Evolutionary conservation across 2,329 filamentous ascomycete species (phyloP), one percentile per base, ranked within the genome.

Genomic region (Ophiognomonia clavigignenti-juglandacearum): DNA sequence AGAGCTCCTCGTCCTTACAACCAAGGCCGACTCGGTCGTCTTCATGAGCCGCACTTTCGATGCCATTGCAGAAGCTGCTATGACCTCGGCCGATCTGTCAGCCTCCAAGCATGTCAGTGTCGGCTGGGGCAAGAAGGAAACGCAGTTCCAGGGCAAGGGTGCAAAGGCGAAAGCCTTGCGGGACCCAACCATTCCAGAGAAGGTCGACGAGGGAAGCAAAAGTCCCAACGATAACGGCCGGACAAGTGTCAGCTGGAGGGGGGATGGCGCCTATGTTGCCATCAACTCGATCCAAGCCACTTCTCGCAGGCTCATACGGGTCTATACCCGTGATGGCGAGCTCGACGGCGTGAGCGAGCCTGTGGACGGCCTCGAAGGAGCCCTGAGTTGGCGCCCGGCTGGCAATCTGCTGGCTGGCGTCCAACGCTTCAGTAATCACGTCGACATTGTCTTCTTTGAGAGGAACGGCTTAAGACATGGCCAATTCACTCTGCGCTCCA

Each of bases 101-200:
- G 80, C 82, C n/a, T 97, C 86, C 22, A 93, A 85, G 64, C 91
- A 96, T 71, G 93, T 96, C 48, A 95, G 90, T 18, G 92, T 98
- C 19, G 93, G 93, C 41, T 98, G 93, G 93, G 93, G 93, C 50
- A 97, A 97, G 72, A 89, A 87, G 62, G 93, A 98, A 68, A 98
- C 93, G 0, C 93, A 98, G 64, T 98, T 98, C 64, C 88, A 96
- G 61, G 93, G 93, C 42, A 89, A 88, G 59, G 82, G 91, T 53
- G 92, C 91, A 48, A 83, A 82, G 69, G 91, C 90, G 44, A 82
- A 82, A 68, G 90, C 90, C 18, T 72, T 97, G 54, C 80, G 88
- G 45, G 93, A 98, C 64, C 93, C 93, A 14, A 98, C 93, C 9
- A 88, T 98, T 56, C 93, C 93, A 0, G 91, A 97, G 63, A 88